A percentile compares a stretch with the other conserved stretches of the same genome.
Evolutionary conservation across 2,329 filamentous ascomycete species (phyloP).

Genomic region (Penicillium palitans): DNA sequence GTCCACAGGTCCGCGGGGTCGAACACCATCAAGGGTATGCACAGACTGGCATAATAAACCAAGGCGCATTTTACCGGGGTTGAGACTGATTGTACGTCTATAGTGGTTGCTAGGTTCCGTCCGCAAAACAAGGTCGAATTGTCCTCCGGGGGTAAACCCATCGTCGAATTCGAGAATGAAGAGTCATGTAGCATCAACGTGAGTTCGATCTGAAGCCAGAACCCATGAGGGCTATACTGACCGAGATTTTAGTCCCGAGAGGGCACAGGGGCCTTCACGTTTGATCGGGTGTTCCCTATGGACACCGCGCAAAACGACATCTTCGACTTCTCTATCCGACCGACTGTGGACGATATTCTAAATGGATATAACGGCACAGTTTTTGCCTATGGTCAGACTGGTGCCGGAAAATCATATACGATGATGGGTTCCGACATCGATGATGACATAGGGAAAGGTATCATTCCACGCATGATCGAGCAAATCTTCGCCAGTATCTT

Average conservation of each 20-base stretch:
- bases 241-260: constrained; percentile 67
- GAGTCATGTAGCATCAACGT: constrained; percentile 87
- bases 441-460: constrained; percentile 81
- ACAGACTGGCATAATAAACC: background rate
- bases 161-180: constrained; percentile 83
- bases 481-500: constrained; percentile 97
- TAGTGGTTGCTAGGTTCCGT: constrained; percentile 94
- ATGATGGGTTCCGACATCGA: constrained; percentile 98
- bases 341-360: constrained; percentile 95
- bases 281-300: constrained; percentile 98
- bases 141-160: constrained; percentile 83
- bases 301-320: constrained; percentile 85
- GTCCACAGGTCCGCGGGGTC: constrained; percentile 29
- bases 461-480: constrained; percentile 94
- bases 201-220: constrained; percentile 34
- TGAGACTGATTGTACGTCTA: constrained; percentile 27
- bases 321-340: constrained; percentile 95
- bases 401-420: constrained; percentile 97
- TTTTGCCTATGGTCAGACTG: constrained; percentile 97
- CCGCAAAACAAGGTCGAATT: constrained; percentile 96
- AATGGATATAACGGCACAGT: constrained; percentile 99
- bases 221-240: constrained; percentile 24
- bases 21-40: constrained; percentile 57
- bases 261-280: constrained; percentile 83
- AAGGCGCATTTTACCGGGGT: background rate